Base-by-base conservation (phyloP, 2,329 filamentous ascomycete genomes). In the Fusarium compactum region DNA sequence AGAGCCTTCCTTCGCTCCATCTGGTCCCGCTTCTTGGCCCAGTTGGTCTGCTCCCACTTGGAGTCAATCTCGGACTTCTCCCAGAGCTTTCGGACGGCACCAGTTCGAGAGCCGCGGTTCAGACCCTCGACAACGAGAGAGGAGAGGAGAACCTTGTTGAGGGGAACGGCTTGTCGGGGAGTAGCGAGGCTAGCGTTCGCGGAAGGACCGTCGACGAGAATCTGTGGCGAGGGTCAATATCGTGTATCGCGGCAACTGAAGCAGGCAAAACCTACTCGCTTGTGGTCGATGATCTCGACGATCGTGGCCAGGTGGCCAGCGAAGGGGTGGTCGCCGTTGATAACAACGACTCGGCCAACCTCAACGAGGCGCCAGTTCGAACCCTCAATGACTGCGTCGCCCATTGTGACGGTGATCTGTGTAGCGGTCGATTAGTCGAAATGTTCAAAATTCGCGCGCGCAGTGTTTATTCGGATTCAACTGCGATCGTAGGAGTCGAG, bases 241-340 rank as follows among this genome's bases (percentile, higher is more conserved):
- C 58, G 64, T 58, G 40, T 50, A 47, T 55, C 50, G 46, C 41
- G 48, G 40, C 58, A 65, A 56, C 51, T 52, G 54, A 55, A 53
- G 56, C 62, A 54, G 51, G 51, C 51, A 62, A 53, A 82, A 94
- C 96, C 83, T 97, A 99, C 96, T 87, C 96, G 94, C 91, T 97
- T 98, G 92, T 99, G 95, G 87, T 99, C 96, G 87, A 99, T 96
- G 85, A 99, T 98, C 91, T 99, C 95, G 85, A 97, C 94, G 81
- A 99, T 95, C 80, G 91, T 87, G 80, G 95, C 97, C 79, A 98
- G 90, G 83, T 93, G 93, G 87, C 95, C 95, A 78, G 87, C 86
- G 87, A 86, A 92, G 79, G 91, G 90, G 81, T 94, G 92, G 82
- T 89, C 86, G 80, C 84, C 85, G 85, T 93, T 92, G 87, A 98